Base-by-base conservation (phyloP, 768 basidiomycete genomes). In the Tulasnella sp. region DNA sequence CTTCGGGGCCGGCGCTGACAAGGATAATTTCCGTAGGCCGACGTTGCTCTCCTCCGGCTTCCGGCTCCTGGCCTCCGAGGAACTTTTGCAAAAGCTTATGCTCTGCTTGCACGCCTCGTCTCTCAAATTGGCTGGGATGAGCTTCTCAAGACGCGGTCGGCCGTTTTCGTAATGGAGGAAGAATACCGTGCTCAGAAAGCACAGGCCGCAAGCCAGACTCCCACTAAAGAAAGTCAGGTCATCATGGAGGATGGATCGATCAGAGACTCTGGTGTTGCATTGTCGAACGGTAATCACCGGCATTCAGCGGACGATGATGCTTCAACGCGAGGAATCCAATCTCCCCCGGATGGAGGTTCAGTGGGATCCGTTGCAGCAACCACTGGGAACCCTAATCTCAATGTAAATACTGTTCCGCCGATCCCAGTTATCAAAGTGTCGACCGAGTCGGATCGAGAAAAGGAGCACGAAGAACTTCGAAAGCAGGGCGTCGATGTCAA, bases 121-220 rank as follows among this genome's bases (percentile, higher is more conserved):
- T 91, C 93, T 0, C 92, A 95, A 81, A 96, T 99, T 82, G 98
- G 98, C 0, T 99, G 98, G 98, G 98, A 99, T 86, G 98, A 99
- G 87, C 90, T 99, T 3, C 89, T 99, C 79, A 96, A 96, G 87
- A 93, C 94, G 19, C 92, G 98, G 89, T 96, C 94, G 85, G 86
- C 88, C 48, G 98, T 99, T 19, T 99, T 99, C 85, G 98, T 99
- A 56, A 99, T 99, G 98, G 98, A 99, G 84, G 97, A 99, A 84
- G 98, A 99, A 84, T 99, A 99, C 84, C 90, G 98, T 48, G 93
- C 94, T 91, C 97, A 98, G 87, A 98, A 98, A 84, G 92, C 93
- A 2, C 90, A 93, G 7, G 87, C 84, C 39, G 77, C 80, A 52
- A 73, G 27, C 27, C 27, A 39, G 7, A 76, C 76, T 27, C 79